Percentiles rank a stretch among this genome's conserved stretches.
These are phyloP conservation scores for Tetrahymena malaccensis DNA, from an alignment of 73 alveolate genomes.

Conservation along the genomic window DNA sequence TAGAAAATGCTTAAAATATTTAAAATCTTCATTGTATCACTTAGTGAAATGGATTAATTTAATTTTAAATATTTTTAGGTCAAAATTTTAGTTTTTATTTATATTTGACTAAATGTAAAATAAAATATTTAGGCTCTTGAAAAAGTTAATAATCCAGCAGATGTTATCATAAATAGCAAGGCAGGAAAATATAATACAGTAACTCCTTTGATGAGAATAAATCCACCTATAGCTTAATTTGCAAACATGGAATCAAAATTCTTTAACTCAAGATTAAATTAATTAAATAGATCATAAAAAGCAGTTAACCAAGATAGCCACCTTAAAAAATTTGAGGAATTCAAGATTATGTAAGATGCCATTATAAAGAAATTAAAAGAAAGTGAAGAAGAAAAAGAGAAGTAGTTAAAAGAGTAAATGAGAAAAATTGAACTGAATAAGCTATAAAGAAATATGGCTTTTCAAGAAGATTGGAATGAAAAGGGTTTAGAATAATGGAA, in stretches of 20 bases:
- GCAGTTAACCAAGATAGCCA: conserved; percentile 78
- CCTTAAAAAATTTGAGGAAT: conserved; percentile 74
- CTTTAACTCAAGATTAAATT: conserved; percentile 60
- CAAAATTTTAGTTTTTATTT: not conserved
- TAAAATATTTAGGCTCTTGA: conserved; percentile 28
- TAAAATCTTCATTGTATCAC: not conserved
- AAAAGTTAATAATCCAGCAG: conserved; percentile 72
- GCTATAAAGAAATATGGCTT: conserved; percentile 92
- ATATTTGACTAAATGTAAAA: not conserved
- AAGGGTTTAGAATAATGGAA: conserved; percentile 97
- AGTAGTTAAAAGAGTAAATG: conserved; percentile 73
- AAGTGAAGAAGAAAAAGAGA: conserved; percentile 66
- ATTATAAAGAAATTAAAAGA: conserved; percentile 58
- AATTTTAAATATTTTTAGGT: not conserved
- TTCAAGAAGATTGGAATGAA: conserved; percentile 94
- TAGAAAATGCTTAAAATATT: not conserved
- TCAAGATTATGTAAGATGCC: conserved; percentile 58
- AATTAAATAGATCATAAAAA: conserved; percentile 76
- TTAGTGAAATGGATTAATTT: not conserved
- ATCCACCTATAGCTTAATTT: conserved; percentile 54
- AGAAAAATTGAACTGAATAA: conserved; percentile 80
- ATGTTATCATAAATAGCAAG: conserved; percentile 52
- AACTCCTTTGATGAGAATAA: conserved; percentile 59
- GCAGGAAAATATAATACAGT: conserved; percentile 63
- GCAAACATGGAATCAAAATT: conserved; percentile 55